Conservation (phyloP, 345 rosid species). For the Corchorus olitorius region DNA sequence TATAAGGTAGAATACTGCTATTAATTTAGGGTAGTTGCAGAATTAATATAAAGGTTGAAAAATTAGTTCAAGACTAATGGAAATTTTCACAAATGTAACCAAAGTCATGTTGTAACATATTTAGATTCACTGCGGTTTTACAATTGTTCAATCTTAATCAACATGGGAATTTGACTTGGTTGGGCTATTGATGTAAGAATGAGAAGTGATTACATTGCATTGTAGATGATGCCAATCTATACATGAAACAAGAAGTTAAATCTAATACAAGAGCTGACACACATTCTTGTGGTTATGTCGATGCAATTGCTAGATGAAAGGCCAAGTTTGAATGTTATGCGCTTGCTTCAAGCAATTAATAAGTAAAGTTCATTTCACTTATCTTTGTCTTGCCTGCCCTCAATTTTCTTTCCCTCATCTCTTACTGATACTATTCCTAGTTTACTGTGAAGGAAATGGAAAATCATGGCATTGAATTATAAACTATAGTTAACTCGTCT, state of each 20-base stretch:
- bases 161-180: neutral
- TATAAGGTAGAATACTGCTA: neutral
- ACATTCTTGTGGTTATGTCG: conserved; percentile 12
- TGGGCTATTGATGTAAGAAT: no score
- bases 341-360: conserved; percentile 64
- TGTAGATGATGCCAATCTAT: neutral
- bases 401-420: neutral
- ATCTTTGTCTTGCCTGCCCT: neutral
- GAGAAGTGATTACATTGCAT: no score
- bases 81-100: neutral
- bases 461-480: no score
- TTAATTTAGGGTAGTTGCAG: neutral
- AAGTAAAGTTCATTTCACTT: conserved; percentile 34
- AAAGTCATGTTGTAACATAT: neutral
- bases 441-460: neutral
- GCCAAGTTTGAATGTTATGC: conserved; percentile 60
- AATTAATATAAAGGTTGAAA: neutral
- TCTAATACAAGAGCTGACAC: neutral
- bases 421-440: neutral
- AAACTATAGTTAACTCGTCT: no score
- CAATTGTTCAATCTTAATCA: neutral
- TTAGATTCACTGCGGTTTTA: neutral
- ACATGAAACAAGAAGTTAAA: conserved; percentile 6
- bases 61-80: neutral
- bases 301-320: conserved; percentile 63